phyloP scores from a whole-genome alignment of 2,329 filamentous ascomycete species.

The Xylariales sp. region DNA sequence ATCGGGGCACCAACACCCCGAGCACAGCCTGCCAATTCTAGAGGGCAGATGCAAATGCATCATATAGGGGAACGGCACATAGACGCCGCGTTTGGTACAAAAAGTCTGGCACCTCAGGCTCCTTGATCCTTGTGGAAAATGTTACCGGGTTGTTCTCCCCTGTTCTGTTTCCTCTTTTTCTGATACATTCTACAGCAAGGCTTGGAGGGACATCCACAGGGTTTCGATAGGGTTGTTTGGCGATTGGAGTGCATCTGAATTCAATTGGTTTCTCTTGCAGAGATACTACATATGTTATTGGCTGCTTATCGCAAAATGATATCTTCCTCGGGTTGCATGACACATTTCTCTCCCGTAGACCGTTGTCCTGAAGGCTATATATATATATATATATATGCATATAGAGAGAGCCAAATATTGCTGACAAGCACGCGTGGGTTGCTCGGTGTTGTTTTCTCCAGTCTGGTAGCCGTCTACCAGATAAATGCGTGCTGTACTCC shows the following conservation, averaged over 20 bases:
- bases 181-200: constrained; percentile 47
- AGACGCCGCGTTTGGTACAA: constrained; percentile 39
- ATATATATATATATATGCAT: not conserved
- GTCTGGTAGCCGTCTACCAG: not conserved
- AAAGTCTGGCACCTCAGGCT: constrained; percentile 33
- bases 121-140: constrained; percentile 34
- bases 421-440: not conserved
- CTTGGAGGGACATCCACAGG: constrained; percentile 49
- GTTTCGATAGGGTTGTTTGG: constrained; percentile 51
- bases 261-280: constrained; percentile 49
- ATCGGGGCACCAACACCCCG: constrained; percentile 26
- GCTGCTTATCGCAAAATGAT: constrained; percentile 13
- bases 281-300: constrained; percentile 27
- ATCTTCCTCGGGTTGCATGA: constrained; percentile 20
- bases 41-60: constrained; percentile 36
- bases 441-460: not conserved
- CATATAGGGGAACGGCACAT: constrained; percentile 37
- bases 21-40: constrained; percentile 32
- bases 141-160: constrained; percentile 36
- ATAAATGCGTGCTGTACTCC: not conserved
- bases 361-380: constrained; percentile 8
- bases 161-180: constrained; percentile 47
- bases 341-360: constrained; percentile 7
- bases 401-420: not conserved
- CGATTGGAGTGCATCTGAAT: constrained; percentile 52